phyloP scores from a whole-genome alignment of 805 yeast species.

The Naumovozyma baii region DNA sequence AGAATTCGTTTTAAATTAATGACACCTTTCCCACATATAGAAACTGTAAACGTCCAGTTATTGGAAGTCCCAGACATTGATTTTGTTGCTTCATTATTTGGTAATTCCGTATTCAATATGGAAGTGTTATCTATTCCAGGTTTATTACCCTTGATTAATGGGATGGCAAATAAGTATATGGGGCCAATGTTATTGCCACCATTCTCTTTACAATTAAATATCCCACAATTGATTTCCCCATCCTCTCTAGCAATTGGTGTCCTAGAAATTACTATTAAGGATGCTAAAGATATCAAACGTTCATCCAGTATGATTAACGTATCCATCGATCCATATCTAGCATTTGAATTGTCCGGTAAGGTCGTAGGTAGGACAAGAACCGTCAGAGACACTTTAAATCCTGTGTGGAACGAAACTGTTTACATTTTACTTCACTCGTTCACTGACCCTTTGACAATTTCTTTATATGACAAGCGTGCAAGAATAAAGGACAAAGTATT shows the following conservation, averaged over 20 bases:
- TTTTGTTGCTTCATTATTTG: constrained; percentile 60
- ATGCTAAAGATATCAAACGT: constrained; percentile 61
- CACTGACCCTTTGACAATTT: constrained; percentile 71
- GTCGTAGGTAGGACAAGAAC: constrained; percentile 61
- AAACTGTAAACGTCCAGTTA: constrained; percentile 78
- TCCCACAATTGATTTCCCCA: constrained; percentile 85
- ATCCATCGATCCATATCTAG: constrained; percentile 84
- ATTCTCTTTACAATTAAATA: constrained; percentile 82
- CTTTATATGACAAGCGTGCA: constrained; percentile 65
- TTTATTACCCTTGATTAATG: constrained; percentile 66
- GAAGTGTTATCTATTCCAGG: constrained; percentile 87
- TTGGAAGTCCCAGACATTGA: constrained; percentile 85
- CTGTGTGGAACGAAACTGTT: constrained; percentile 77
- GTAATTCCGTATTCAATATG: constrained; percentile 78
- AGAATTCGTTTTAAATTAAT: constrained; percentile 85
- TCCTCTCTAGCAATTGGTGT: constrained; percentile 85
- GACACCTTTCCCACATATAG: constrained; percentile 85
- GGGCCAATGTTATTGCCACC: constrained; percentile 89
- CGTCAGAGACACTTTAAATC: constrained; percentile 56
- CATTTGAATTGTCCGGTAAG: constrained; percentile 50
- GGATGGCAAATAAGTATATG: constrained; percentile 73
- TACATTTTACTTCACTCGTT: constrained; percentile 62
- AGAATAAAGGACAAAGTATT: constrained; percentile 64
- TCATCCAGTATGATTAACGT: constrained; percentile 57
- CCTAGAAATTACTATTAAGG: constrained; percentile 54